These are phyloP conservation scores for Rutstroemia sydowiana DNA, from an alignment of 2,329 filamentous ascomycete species.

Conservation along the genomic window DNA sequence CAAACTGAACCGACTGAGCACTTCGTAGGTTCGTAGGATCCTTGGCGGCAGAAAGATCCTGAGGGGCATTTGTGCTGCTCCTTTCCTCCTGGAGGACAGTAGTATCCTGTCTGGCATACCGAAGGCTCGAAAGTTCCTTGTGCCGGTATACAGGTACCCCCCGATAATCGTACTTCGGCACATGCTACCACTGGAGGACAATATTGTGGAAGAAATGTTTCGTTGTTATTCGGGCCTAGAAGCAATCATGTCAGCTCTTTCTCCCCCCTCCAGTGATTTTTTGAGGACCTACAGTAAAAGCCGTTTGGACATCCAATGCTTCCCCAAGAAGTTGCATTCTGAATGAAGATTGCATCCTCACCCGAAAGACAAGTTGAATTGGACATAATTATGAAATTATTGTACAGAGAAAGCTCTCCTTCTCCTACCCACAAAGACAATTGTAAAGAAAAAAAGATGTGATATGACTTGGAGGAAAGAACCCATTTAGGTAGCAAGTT, in stretches of 20 bases:
- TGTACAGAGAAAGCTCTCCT: not conserved
- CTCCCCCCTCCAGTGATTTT: not conserved
- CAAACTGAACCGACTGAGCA: constrained; percentile 41
- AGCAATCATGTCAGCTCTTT: not conserved
- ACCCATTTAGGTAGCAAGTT: too few relatives aligned
- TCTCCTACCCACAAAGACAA: not conserved
- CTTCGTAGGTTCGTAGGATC: constrained; percentile 39
- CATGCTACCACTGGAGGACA: constrained; percentile 21
- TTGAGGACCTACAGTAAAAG: not conserved
- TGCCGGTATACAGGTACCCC: constrained; percentile 11
- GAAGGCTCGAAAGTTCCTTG: constrained; percentile 39
- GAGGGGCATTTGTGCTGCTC: constrained; percentile 37
- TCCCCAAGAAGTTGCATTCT: constrained; percentile 4
- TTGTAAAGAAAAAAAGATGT: not conserved
- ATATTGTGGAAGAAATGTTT: constrained; percentile 19
- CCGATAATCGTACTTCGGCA: constrained; percentile 13
- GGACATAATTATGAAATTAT: not conserved
- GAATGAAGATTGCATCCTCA: constrained; percentile 1
- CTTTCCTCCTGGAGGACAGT: constrained; percentile 40
- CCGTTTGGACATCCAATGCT: constrained; percentile 1
- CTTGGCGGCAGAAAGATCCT: constrained; percentile 45
- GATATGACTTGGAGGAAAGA: not conserved
- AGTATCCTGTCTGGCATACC: constrained; percentile 41
- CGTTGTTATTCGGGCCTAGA: constrained; percentile 6
- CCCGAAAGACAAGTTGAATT: constrained; percentile 8